Conservation (phyloP, 1,139 yeast species). For the Debaryomyces psychrophilus region DNA sequence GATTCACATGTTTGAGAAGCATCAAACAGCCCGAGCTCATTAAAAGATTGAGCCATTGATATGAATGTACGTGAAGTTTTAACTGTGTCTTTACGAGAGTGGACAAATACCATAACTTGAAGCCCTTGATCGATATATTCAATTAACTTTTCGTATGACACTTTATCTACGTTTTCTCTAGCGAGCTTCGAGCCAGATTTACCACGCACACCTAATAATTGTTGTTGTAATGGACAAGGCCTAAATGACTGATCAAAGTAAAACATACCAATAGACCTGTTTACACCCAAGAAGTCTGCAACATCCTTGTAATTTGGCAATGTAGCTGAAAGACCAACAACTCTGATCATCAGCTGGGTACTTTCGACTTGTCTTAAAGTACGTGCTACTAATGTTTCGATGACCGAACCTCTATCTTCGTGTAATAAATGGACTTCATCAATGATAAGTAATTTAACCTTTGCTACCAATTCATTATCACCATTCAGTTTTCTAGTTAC, state of each 20-base stretch:
- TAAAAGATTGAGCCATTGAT: constrained; percentile 63
- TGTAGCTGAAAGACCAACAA: constrained; percentile 96
- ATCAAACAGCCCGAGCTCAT: constrained; percentile 63
- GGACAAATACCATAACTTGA: constrained; percentile 97
- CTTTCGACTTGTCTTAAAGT: constrained; percentile 94
- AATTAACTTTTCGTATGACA: constrained; percentile 75
- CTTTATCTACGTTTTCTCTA: constrained; percentile 73
- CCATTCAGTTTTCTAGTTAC: constrained; percentile 89
- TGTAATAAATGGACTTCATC: constrained; percentile 97
- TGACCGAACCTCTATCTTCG: constrained; percentile 97
- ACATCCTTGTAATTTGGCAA: constrained; percentile 93
- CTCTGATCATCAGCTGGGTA: constrained; percentile 90
- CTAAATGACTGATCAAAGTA: constrained; percentile 92
- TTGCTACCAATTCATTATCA: constrained; percentile 82
- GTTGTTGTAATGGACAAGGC: constrained; percentile 92
- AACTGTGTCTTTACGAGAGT: constrained; percentile 90
- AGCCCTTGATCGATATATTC: constrained; percentile 70
- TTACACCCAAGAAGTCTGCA: constrained; percentile 93
- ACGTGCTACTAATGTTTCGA: constrained; percentile 93
- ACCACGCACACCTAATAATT: constrained; percentile 83
- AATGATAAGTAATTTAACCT: constrained; percentile 81
- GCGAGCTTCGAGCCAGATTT: constrained; percentile 72
- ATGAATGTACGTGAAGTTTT: constrained; percentile 78
- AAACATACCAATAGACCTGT: constrained; percentile 86
- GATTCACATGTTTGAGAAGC: constrained; percentile 51